Percentiles rank a stretch among this genome's conserved stretches.
These are phyloP conservation scores for Panicum hallii DNA, from an alignment of 202 grass and related monocot genomes.

Conservation along the genomic window DNA sequence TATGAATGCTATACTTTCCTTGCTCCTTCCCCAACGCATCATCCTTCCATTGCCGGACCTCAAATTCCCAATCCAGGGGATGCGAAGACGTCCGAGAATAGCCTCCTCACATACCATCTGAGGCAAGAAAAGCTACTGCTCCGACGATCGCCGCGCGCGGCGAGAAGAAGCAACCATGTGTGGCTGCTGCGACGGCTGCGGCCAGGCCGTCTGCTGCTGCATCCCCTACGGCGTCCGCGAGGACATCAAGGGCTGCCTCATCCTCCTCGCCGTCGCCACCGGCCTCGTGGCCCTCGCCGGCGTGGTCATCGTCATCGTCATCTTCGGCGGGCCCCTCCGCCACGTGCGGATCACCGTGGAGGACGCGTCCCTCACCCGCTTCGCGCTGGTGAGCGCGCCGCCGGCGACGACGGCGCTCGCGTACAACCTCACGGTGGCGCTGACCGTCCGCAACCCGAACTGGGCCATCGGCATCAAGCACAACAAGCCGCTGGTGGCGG, in stretches of 20 bases:
- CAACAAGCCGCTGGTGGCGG: conserved; percentile 37
- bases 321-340: not conserved
- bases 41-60: not conserved
- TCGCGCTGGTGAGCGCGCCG: conserved; percentile 30
- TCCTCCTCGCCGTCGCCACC: not conserved
- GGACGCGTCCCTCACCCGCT: conserved; percentile 45
- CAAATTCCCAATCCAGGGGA: not conserved
- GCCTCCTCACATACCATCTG: not conserved
- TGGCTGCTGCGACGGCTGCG: not conserved
- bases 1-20: not conserved
- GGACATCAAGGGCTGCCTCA: not conserved
- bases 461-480: conserved; percentile 42
- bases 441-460: conserved; percentile 47
- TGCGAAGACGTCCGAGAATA: no score
- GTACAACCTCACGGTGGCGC: conserved; percentile 48
- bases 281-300: not conserved
- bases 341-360: not conserved
- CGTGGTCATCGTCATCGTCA: not conserved
- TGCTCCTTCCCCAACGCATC: not conserved
- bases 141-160: not conserved
- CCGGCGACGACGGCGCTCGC: conserved; percentile 9
- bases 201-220: not conserved
- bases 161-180: not conserved
- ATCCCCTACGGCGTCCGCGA: not conserved
- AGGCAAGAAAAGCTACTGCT: not conserved